These are phyloP conservation scores for Akanthomyces muscarius DNA, from an alignment of 2,329 filamentous ascomycete species.

Conservation along the genomic window DNA sequence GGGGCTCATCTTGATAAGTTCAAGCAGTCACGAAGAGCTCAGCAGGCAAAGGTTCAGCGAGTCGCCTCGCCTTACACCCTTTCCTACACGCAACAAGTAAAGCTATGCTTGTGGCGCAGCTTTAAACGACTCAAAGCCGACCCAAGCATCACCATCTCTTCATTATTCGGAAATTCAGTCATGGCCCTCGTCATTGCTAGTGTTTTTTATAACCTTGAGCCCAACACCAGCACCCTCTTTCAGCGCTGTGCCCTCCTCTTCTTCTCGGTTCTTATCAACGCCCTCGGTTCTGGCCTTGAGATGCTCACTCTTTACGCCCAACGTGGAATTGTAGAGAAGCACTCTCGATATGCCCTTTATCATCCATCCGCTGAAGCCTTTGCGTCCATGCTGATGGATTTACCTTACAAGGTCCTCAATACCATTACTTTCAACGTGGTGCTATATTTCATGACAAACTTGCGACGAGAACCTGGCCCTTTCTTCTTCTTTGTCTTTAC, in stretches of 20 bases:
- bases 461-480: slow-evolving; percentile 32
- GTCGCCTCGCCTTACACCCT: background rate
- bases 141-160: slow-evolving; percentile 39
- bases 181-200: slow-evolving; percentile 56
- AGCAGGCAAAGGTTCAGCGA: background rate
- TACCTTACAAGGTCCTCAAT: slow-evolving; percentile 36
- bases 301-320: slow-evolving; percentile 21
- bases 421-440: slow-evolving; percentile 38
- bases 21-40: background rate
- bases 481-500: too few species aligned
- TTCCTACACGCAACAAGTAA: background rate
- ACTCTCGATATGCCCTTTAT: slow-evolving; percentile 29
- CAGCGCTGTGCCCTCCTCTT: slow-evolving; percentile 26
- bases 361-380: slow-evolving; percentile 27
- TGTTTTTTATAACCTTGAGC: slow-evolving; percentile 59
- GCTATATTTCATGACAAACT: slow-evolving; percentile 46
- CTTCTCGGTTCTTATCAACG: slow-evolving; percentile 32
- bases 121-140: slow-evolving; percentile 50
- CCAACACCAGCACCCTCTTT: slow-evolving; percentile 55
- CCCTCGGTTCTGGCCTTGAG: slow-evolving; percentile 24
- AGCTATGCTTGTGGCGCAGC: background rate
- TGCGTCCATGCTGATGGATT: slow-evolving; percentile 27
- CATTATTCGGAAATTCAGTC: slow-evolving; percentile 35
- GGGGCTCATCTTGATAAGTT: background rate
- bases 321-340: slow-evolving; percentile 27